Evolutionary conservation across 768 basidiomycete genomes (phyloP).

Genomic region (Lentinula edodes): DNA sequence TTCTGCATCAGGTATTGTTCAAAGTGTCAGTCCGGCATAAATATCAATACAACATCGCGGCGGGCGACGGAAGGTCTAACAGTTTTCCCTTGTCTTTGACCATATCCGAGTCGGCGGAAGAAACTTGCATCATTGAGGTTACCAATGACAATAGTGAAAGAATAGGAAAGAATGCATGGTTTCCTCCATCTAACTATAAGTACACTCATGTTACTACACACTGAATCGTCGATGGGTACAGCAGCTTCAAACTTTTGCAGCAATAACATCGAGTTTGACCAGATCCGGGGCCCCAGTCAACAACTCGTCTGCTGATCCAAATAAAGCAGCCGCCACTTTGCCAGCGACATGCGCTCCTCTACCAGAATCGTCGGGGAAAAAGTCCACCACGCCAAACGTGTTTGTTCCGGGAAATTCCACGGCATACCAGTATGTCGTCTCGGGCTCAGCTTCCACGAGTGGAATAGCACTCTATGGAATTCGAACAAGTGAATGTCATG

Average conservation of each 20-base stretch:
- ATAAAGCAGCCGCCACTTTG: conserved; percentile 27
- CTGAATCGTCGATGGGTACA: too few relatives aligned
- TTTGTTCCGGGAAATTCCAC: conserved; percentile 29
- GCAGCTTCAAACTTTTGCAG: conserved; percentile 16
- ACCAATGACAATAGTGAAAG: too few relatives aligned
- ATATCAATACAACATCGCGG: too few relatives aligned
- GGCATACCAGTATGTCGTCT: conserved; percentile 32
- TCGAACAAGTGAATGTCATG: conserved; percentile 4
- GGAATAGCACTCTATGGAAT: conserved; percentile 22
- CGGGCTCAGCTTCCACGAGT: conserved; percentile 27
- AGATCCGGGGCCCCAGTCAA: conserved; percentile 24
- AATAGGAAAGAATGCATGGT: too few relatives aligned
- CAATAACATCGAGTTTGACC: conserved; percentile 26
- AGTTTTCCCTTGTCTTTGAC: too few relatives aligned
- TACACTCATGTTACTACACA: too few relatives aligned
- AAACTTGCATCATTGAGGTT: too few relatives aligned
- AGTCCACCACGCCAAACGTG: conserved; percentile 32
- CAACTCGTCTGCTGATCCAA: conserved; percentile 25
- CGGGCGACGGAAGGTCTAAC: too few relatives aligned
- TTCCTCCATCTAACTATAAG: too few relatives aligned
- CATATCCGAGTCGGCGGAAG: too few relatives aligned
- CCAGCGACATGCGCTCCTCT: conserved; percentile 27
- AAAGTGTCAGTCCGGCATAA: too few relatives aligned
- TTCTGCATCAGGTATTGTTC: too few relatives aligned
- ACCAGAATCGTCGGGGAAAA: conserved; percentile 27